Evolutionary conservation across 2,329 filamentous ascomycete genomes (phyloP).

Genomic region (Stachybotrys echinatus): DNA sequence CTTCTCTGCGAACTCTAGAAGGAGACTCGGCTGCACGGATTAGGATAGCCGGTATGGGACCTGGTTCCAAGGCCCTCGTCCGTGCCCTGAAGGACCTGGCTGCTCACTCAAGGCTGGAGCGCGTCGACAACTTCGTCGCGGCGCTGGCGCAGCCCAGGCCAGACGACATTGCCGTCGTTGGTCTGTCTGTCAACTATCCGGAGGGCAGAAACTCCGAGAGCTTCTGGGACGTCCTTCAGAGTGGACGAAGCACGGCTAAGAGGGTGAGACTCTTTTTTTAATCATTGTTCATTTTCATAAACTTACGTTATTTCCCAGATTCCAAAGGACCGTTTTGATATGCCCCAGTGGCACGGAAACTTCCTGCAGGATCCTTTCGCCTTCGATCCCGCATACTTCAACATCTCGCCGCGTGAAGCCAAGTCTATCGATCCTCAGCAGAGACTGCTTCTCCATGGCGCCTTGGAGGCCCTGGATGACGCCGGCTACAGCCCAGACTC

Average conservation of each 20-base stretch:
- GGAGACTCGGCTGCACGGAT: slow-evolving; percentile 1
- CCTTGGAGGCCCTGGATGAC: slow-evolving; percentile 2
- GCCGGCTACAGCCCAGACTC: slow-evolving; percentile 1
- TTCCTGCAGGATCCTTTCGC: slow-evolving; percentile 7
- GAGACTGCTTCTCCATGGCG: slow-evolving; percentile 1
- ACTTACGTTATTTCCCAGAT: too few species aligned
- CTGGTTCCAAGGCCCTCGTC: slow-evolving; percentile 1
- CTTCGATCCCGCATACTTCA: slow-evolving; percentile 21
- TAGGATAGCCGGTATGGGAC: slow-evolving; percentile 1
- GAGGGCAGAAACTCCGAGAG: neutral
- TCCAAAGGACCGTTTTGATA: neutral
- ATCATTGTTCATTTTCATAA: too few species aligned
- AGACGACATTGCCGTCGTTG: slow-evolving; percentile 1
- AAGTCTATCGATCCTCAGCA: slow-evolving; percentile 4
- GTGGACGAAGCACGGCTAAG: slow-evolving; percentile 1
- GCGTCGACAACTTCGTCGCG: slow-evolving; percentile 1
- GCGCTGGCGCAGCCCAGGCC: neutral
- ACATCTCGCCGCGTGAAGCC: slow-evolving; percentile 3
- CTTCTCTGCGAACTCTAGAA: neutral
- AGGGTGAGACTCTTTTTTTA: neutral
- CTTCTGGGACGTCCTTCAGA: slow-evolving; percentile 1
- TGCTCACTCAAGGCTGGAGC: neutral
- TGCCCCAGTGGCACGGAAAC: slow-evolving; percentile 4
- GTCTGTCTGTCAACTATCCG: slow-evolving; percentile 1
- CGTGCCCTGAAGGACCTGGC: neutral